phyloP scores from a whole-genome alignment of 352 stramenopile species.

The Nothophytophthora sp. region DNA sequence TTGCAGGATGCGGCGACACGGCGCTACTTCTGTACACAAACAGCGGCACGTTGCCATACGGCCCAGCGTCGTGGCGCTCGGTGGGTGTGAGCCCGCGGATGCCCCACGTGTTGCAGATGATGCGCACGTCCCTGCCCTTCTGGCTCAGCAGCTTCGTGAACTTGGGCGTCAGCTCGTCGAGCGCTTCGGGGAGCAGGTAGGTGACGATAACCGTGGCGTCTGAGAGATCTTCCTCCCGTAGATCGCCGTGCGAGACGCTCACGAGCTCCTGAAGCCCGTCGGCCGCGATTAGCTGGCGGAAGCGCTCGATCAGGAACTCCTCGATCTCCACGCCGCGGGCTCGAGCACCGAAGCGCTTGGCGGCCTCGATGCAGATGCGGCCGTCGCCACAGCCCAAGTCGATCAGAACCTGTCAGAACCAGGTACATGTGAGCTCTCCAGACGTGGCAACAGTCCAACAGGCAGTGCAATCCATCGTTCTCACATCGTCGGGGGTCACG shows the following conservation, averaged over 20 bases:
- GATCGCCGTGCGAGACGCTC: slow-evolving; percentile 46
- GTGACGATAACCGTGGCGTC: slow-evolving; percentile 58
- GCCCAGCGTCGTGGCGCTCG: slow-evolving; percentile 36
- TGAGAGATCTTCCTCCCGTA: slow-evolving; percentile 52
- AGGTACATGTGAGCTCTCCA: too few relatives aligned
- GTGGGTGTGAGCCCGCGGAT: slow-evolving; percentile 33
- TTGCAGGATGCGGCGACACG: background rate
- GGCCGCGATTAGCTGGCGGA: slow-evolving; percentile 31
- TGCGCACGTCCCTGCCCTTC: slow-evolving; percentile 36
- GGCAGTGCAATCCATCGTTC: background rate
- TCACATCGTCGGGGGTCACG: slow-evolving; percentile 42
- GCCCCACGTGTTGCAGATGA: slow-evolving; percentile 71
- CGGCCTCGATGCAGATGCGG: slow-evolving; percentile 58
- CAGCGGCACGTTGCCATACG: slow-evolving; percentile 48
- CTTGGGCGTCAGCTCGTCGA: slow-evolving; percentile 41
- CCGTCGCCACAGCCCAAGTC: slow-evolving; percentile 64
- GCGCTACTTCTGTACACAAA: slow-evolving; percentile 46
- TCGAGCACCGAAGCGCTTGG: slow-evolving; percentile 37
- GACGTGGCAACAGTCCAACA: too few relatives aligned
- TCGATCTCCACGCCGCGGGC: slow-evolving; percentile 63
- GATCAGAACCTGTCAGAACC: slow-evolving; percentile 40
- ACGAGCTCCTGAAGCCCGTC: slow-evolving; percentile 45
- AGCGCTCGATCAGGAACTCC: slow-evolving; percentile 49
- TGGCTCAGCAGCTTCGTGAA: slow-evolving; percentile 36
- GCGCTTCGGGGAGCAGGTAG: slow-evolving; percentile 55